phyloP scores from a whole-genome alignment of 257 asterid genomes.

The Hygrophila difformis region DNA sequence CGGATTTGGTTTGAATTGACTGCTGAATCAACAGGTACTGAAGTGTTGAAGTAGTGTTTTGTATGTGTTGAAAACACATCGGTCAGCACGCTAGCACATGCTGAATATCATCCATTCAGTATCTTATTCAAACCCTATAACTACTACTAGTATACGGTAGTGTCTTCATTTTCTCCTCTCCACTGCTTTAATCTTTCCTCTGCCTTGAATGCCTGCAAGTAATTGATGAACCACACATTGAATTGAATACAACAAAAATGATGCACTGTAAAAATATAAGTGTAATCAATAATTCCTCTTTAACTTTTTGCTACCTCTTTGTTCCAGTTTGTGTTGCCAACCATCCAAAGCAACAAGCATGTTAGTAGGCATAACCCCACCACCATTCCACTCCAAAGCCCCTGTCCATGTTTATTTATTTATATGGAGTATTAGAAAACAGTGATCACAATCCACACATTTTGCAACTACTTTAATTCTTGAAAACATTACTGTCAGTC shows the following conservation, averaged over 20 bases:
- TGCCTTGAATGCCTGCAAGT: conserved; percentile 16
- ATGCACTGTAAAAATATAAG: not conserved
- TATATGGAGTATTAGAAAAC: no score
- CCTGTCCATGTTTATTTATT: conserved; percentile 19
- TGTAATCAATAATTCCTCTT: no score
- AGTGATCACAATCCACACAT: not conserved
- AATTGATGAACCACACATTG: not conserved
- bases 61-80: no score
- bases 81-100: no score
- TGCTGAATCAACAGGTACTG: no score
- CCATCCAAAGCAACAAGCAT: conserved; percentile 25
- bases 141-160: no score
- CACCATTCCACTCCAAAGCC: conserved; percentile 48
- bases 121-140: no score
- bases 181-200: conserved; percentile 36
- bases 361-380: conserved; percentile 31
- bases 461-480: no score
- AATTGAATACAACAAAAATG: no score
- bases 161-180: conserved; percentile 36
- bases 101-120: no score
- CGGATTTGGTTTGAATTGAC: no score
- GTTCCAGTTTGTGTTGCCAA: conserved; percentile 31
- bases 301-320: conserved; percentile 24
- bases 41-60: no score
- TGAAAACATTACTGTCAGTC: not conserved